Conservation (phyloP, 2,329 filamentous ascomycete genomes). For the Botrytis hyacinthi region DNA sequence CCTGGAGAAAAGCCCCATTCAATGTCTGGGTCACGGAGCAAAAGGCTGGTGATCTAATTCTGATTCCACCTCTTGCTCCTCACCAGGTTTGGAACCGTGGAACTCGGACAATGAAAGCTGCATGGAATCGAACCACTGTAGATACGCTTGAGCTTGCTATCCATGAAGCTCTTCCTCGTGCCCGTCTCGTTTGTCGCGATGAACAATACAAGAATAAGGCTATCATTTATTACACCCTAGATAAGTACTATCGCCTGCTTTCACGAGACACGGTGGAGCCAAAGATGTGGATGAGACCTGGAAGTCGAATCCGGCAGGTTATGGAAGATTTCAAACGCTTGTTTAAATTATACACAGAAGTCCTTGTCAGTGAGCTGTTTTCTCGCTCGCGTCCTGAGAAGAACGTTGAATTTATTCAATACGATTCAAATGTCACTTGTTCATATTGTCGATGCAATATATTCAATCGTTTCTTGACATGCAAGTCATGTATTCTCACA, state of each 20-base stretch:
- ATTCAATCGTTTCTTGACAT: conserved; percentile 94
- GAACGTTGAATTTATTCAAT: conserved; percentile 72
- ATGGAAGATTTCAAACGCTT: conserved; percentile 78
- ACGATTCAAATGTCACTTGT: conserved; percentile 89
- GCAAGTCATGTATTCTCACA: conserved; percentile 75
- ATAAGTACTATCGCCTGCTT: conserved; percentile 70
- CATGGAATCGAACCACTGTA: conserved; percentile 93
- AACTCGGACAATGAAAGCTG: conserved; percentile 93
- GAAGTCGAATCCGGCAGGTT: conserved; percentile 61
- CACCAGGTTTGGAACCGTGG: conserved; percentile 99
- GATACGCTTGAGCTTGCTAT: conserved; percentile 87
- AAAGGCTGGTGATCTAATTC: conserved; percentile 83
- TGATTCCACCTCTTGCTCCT: conserved; percentile 87
- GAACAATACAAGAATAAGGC: conserved; percentile 99
- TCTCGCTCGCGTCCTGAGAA: conserved; percentile 60
- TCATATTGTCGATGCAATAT: conserved; percentile 96
- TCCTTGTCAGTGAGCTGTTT: conserved; percentile 86
- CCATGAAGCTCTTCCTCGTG: conserved; percentile 82
- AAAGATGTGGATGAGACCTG: conserved; percentile 41
- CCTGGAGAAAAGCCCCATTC: conserved; percentile 93
- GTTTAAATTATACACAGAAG: conserved; percentile 72
- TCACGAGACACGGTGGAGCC: conserved; percentile 48
- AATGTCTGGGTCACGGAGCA: conserved; percentile 93
- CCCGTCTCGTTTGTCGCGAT: conserved; percentile 88
- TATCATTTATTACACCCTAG: conserved; percentile 83